Evolutionary conservation across 768 basidiomycete species (phyloP).

Genomic region (Phaffia tasmanica): DNA sequence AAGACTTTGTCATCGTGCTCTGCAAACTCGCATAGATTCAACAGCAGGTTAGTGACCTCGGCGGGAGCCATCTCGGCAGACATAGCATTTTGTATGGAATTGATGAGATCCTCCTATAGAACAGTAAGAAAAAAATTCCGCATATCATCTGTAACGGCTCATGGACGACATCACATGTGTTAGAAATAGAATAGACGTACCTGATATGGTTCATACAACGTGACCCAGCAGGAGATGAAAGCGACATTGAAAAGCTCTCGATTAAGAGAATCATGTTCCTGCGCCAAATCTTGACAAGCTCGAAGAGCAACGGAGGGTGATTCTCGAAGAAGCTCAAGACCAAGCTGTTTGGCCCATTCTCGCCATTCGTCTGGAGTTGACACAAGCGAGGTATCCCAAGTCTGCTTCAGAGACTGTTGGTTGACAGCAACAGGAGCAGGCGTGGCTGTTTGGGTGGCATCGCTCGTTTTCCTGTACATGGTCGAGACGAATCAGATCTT

Average conservation of each 20-base stretch:
- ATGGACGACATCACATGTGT: too few relatives aligned
- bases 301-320: slow-evolving; percentile 96
- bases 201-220: slow-evolving; percentile 93
- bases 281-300: slow-evolving; percentile 87
- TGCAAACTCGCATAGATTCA: slow-evolving; percentile 97
- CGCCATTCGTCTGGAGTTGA: slow-evolving; percentile 69
- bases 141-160: too few relatives aligned
- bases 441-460: slow-evolving; percentile 40
- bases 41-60: slow-evolving; percentile 77
- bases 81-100: slow-evolving; percentile 75
- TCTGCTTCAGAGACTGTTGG: slow-evolving; percentile 90
- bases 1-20: slow-evolving; percentile 95
- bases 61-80: slow-evolving; percentile 60
- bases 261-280: slow-evolving; percentile 78
- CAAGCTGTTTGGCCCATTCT: slow-evolving; percentile 87
- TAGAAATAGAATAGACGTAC: slow-evolving; percentile 41
- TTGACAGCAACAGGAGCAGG: slow-evolving; percentile 45
- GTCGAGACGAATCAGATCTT: background rate
- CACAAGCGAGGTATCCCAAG: slow-evolving; percentile 79
- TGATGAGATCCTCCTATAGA: slow-evolving; percentile 79
- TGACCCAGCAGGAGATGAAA: slow-evolving; percentile 94
- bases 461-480: background rate
- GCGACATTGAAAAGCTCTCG: slow-evolving; percentile 96
- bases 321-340: slow-evolving; percentile 94
- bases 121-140: background rate